phyloP scores from a whole-genome alignment of 2,329 filamentous ascomycete genomes.

The Arthrobotrys sinensis region DNA sequence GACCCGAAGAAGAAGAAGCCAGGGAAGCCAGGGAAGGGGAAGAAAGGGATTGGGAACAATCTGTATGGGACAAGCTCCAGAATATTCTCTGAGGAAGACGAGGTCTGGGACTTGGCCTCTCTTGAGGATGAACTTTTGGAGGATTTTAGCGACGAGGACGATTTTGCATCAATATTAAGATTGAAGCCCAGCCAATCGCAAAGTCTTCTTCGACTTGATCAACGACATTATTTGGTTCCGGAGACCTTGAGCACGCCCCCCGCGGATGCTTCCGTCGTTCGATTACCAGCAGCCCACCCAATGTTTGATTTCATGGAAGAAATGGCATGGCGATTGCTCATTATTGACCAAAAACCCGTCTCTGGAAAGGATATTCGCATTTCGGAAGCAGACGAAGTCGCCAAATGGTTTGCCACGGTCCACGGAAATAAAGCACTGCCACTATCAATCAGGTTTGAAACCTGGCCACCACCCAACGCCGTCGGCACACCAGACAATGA shows the following conservation, averaged over 20 bases:
- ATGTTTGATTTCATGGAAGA: conserved; percentile 13
- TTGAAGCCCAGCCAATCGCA: conserved; percentile 7
- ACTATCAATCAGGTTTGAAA: conserved; percentile 2
- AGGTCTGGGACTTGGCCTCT: conserved; percentile 9
- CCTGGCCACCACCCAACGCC: background rate
- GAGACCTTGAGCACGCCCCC: conserved; percentile 2
- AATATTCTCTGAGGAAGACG: conserved; percentile 9
- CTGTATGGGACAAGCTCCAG: background rate
- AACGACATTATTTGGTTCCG: background rate
- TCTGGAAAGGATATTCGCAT: conserved; percentile 11
- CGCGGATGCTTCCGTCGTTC: background rate
- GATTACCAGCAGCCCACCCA: background rate
- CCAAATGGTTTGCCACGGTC: conserved; percentile 7
- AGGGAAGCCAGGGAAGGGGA: background rate
- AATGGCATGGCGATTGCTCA: background rate
- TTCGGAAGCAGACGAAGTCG: background rate
- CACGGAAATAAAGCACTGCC: background rate
- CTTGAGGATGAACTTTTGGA: conserved; percentile 7
- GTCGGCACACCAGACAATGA: background rate
- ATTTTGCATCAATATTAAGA: background rate
- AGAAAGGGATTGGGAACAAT: background rate
- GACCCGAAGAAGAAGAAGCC: background rate
- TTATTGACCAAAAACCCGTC: background rate
- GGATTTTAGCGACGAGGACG: conserved; percentile 5
- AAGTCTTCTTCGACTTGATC: background rate